Percentiles rank a stretch among this genome's conserved stretches.
These are phyloP conservation scores for Penicillium sp. DNA, from an alignment of 2,329 filamentous ascomycete species.

Conservation along the genomic window DNA sequence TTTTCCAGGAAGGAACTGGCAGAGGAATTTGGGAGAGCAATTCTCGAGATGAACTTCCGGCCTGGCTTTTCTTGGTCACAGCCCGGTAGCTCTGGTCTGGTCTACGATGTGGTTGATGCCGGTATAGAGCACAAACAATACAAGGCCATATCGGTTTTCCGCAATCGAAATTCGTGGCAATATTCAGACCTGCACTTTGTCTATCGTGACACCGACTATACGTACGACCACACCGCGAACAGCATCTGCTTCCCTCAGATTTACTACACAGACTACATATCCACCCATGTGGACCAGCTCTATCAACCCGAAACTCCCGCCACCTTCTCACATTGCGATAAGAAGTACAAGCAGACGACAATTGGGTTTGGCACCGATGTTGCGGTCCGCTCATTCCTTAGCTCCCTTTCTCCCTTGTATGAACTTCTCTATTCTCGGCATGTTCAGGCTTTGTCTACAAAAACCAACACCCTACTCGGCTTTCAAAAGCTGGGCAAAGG, in stretches of 20 bases:
- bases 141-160: conserved; percentile 28
- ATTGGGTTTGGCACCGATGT: conserved; percentile 25
- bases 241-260: conserved; percentile 30
- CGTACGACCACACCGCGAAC: conserved; percentile 23
- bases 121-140: conserved; percentile 32
- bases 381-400: conserved; percentile 26
- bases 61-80: conserved; percentile 29
- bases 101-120: conserved; percentile 31
- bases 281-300: conserved; percentile 32
- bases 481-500: conserved; percentile 30
- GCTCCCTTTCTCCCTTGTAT: conserved; percentile 27
- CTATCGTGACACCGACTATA: conserved; percentile 31
- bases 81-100: conserved; percentile 22
- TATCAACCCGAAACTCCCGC: conserved; percentile 26
- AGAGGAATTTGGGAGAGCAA: conserved; percentile 28
- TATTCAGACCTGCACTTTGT: conserved; percentile 31
- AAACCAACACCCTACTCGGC: conserved; percentile 23
- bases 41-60: conserved; percentile 24
- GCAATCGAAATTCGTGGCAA: conserved; percentile 24
- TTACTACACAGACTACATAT: conserved; percentile 32
- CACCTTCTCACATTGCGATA: conserved; percentile 33
- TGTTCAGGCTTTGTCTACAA: conserved; percentile 28
- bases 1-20: conserved; percentile 26
- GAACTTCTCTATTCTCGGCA: conserved; percentile 31
- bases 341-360: conserved; percentile 16